These are phyloP conservation scores for Parasarocladium wereldwijsianum DNA, from an alignment of 2,329 filamentous ascomycete genomes.

Conservation along the genomic window DNA sequence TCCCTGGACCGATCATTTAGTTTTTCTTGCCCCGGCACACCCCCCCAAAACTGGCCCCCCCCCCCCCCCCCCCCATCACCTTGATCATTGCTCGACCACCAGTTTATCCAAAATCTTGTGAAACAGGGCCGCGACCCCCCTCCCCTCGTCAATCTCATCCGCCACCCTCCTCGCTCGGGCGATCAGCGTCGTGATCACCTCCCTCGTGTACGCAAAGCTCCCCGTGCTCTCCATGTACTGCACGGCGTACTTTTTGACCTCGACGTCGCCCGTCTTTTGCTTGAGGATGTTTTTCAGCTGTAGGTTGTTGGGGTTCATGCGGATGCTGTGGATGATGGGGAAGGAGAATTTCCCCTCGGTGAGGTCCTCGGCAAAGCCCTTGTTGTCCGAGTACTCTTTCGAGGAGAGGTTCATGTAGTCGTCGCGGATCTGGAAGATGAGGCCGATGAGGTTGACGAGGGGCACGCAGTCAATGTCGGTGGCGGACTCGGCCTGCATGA, in stretches of 20 bases:
- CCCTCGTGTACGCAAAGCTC: conserved; percentile 73
- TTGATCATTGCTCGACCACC: conserved; percentile 14
- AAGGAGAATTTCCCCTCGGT: conserved; percentile 97
- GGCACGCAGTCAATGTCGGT: conserved; percentile 55
- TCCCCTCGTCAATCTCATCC: conserved; percentile 47
- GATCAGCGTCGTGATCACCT: conserved; percentile 49
- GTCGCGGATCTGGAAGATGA: conserved; percentile 82
- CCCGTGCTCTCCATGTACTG: conserved; percentile 81
- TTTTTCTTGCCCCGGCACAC: too few species aligned
- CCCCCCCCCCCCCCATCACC: background rate
- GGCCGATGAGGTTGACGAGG: conserved; percentile 71
- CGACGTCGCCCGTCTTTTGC: conserved; percentile 73
- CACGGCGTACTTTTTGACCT: conserved; percentile 85
- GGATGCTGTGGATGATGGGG: conserved; percentile 86
- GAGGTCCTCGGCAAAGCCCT: conserved; percentile 88
- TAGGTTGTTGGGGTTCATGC: conserved; percentile 55
- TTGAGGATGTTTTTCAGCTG: conserved; percentile 85
- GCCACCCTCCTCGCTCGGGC: conserved; percentile 48
- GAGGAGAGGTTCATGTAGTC: conserved; percentile 83
- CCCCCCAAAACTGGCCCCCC: background rate
- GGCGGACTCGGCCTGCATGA: conserved; percentile 66
- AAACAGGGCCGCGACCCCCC: conserved; percentile 40
- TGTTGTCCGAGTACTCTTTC: conserved; percentile 68
- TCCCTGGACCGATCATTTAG: too few species aligned
- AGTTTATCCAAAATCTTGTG: conserved; percentile 57